Conservation (phyloP, 2,329 filamentous ascomycete species). For the Colletotrichum sublineola region DNA sequence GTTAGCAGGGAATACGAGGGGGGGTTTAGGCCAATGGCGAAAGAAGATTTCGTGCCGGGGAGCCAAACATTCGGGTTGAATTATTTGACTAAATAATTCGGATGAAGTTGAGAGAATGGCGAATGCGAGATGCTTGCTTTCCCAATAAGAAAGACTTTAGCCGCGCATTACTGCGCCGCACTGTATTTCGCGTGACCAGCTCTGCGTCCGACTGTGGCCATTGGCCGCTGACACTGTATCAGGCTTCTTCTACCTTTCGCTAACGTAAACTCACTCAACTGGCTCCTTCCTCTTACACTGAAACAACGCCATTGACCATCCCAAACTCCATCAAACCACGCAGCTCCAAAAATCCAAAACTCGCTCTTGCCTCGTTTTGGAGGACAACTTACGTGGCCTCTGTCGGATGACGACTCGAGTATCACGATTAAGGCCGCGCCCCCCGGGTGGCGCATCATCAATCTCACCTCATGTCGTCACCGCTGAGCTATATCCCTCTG, state of each 20-base stretch:
- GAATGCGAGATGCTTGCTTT: background rate
- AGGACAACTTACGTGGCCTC: constrained; percentile 13
- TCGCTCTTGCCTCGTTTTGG: background rate
- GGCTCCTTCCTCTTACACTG: constrained; percentile 24
- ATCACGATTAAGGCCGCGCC: background rate
- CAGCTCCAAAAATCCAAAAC: background rate
- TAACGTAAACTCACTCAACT: constrained; percentile 16
- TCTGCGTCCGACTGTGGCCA: background rate
- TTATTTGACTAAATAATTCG: constrained; percentile 34
- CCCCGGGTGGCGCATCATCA: constrained; percentile 11
- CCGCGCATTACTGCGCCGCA: background rate
- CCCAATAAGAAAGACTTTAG: background rate
- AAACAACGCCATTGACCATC: constrained; percentile 20
- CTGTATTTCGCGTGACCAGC: background rate
- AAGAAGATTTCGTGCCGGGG: constrained; percentile 24
- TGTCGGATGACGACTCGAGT: constrained; percentile 11
- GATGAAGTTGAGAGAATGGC: constrained; percentile 19
- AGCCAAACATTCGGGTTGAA: constrained; percentile 31
- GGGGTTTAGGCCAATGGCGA: constrained; percentile 19
- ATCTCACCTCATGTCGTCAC: constrained; percentile 17
- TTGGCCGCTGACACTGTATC: constrained; percentile 7
- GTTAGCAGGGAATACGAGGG: background rate
- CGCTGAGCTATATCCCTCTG: constrained; percentile 55
- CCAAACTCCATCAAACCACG: background rate
- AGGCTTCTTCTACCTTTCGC: constrained; percentile 22